phyloP scores from a whole-genome alignment of 208 protist species.

The Crithidia acanthocephali region DNA sequence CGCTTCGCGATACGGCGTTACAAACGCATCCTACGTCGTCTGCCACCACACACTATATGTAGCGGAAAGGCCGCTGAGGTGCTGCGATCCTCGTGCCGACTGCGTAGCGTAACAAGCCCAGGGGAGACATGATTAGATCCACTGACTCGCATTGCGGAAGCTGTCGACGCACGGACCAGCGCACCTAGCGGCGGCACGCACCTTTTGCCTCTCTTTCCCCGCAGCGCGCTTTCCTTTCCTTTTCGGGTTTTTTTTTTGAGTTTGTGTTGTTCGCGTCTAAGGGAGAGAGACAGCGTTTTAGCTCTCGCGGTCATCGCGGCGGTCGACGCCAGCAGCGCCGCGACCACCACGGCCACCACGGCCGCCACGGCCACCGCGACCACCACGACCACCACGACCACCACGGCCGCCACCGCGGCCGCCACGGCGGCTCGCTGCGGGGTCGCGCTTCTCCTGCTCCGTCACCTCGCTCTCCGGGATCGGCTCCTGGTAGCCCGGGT shows the following conservation, averaged over 20 bases:
- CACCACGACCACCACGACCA: constrained; percentile 41
- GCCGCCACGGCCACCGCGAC: constrained; percentile 34
- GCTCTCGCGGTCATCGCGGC: constrained; percentile 44
- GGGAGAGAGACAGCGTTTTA: neutral
- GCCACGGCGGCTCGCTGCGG: constrained; percentile 35
- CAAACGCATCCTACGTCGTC: neutral
- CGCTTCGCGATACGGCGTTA: constrained; percentile 5
- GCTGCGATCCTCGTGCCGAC: neutral
- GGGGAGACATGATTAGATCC: neutral
- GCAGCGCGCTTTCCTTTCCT: constrained; percentile 4
- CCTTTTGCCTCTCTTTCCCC: constrained; percentile 3
- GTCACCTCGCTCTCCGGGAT: constrained; percentile 89
- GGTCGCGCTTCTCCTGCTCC: constrained; percentile 79
- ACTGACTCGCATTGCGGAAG: neutral
- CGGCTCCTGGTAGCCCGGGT: constrained; percentile 92
- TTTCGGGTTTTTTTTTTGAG: neutral
- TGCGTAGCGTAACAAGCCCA: neutral
- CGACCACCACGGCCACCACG: constrained; percentile 39
- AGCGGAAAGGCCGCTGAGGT: neutral
- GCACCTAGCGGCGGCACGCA: constrained; percentile 1
- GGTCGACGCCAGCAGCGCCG: constrained; percentile 36
- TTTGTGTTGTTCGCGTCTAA: neutral
- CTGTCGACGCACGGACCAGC: neutral
- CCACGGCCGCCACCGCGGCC: constrained; percentile 45
- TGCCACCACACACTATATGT: constrained; percentile 8